Evolutionary conservation across 2,329 filamentous ascomycete species (phyloP).

Genomic region (Endoconidiophora laricicola): DNA sequence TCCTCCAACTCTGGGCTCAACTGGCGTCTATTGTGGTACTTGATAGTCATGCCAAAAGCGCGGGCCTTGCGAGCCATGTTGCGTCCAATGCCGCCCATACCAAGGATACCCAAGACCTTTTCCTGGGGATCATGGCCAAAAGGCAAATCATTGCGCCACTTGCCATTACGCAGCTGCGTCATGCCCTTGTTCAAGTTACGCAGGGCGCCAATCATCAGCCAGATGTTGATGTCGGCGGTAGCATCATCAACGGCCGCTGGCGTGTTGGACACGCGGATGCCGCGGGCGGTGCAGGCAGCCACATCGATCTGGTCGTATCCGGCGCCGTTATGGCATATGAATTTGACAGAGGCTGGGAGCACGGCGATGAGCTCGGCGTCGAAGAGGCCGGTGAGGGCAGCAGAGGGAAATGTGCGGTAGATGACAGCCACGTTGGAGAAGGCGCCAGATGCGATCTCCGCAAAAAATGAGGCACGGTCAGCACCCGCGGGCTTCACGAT

Average conservation of each 20-base stretch:
- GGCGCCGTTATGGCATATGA: slow-evolving; percentile 51
- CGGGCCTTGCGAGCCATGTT: slow-evolving; percentile 59
- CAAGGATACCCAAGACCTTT: slow-evolving; percentile 63
- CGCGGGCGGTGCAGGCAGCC: slow-evolving; percentile 47
- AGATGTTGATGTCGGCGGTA: slow-evolving; percentile 68
- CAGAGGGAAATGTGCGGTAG: slow-evolving; percentile 56
- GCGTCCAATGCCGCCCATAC: slow-evolving; percentile 73
- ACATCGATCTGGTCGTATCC: slow-evolving; percentile 77
- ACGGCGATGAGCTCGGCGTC: slow-evolving; percentile 52
- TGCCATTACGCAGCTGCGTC: slow-evolving; percentile 43
- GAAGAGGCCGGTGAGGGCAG: slow-evolving; percentile 47
- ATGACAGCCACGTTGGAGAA: slow-evolving; percentile 48
- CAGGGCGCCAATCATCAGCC: slow-evolving; percentile 64
- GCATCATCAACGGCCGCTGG: slow-evolving; percentile 69
- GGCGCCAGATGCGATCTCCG: slow-evolving; percentile 46
- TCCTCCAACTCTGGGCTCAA: slow-evolving; percentile 38
- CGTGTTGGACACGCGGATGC: slow-evolving; percentile 60
- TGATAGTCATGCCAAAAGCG: slow-evolving; percentile 58
- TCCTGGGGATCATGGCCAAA: slow-evolving; percentile 63
- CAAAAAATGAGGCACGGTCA: slow-evolving; percentile 49
- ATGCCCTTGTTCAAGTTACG: slow-evolving; percentile 56
- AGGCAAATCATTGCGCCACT: slow-evolving; percentile 48
- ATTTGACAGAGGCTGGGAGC: slow-evolving; percentile 36
- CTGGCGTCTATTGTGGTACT: slow-evolving; percentile 56
- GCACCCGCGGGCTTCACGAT: slow-evolving; percentile 44